Evolutionary conservation across 2,329 filamentous ascomycete species (phyloP), one percentile per base, ranked within the genome.

Genomic region (Geosmithia morbida): DNA sequence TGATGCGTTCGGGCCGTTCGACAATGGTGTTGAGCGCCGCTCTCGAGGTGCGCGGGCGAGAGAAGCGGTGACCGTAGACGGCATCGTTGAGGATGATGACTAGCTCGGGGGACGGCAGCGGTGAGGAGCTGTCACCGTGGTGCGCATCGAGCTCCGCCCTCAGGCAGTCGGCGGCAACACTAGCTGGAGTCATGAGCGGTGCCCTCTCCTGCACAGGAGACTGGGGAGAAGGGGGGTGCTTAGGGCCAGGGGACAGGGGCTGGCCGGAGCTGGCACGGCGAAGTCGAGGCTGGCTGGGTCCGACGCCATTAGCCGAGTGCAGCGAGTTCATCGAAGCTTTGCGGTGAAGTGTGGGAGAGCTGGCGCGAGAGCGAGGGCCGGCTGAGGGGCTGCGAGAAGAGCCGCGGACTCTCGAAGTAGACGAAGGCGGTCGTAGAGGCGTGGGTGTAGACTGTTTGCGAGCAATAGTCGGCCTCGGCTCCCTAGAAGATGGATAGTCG

Each of bases 41-140:
- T 56, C 83, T 83, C 19, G 79, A 83, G 1, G 87, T 83, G 55
- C 85, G 82, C 3, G 87, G 87, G 43, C 92, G 77, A 11, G 89
- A 87, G 63, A 81, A 98, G 19, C 88, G 82, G 66, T 98, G 92
- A 20, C 90, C 89, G 61, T 97, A 98, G 64, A 90, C 95, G 47
- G 85, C 82, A 66, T 98, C 92, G 57, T 97, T 88, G 2, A 98
- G 68, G 29, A 98, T 75, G 44, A 97, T 88, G 4, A 94, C 66
- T 0, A 87, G 87, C 50, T 88, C 70, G 11, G 75, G 64, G 2
- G 64, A 41, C 8, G 64, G 30, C 8, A 60, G 11, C 65, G 60
- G 2, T 13, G 33, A 37, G 33, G 33, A 37, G 58, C 58, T 60
- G 2, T 59, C 58, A 30, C 67, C 65, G 49, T 81, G 74, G 56